phyloP scores from a whole-genome alignment of 768 basidiomycete genomes.

The Pisolithus tinctorius region DNA sequence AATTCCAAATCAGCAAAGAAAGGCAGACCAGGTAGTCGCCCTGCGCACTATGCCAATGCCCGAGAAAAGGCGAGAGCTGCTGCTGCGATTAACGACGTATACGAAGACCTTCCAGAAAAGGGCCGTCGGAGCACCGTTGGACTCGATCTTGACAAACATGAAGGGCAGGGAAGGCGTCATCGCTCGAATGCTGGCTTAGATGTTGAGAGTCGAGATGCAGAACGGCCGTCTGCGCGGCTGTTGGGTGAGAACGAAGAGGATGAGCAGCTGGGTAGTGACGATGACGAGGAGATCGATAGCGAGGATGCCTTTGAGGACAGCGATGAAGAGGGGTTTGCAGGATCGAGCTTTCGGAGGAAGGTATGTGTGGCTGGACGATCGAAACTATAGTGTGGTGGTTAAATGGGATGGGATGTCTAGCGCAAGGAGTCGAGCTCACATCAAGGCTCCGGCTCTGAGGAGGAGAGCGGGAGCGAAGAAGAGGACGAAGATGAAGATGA shows the following conservation, averaged over 20 bases:
- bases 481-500: slow-evolving; percentile 34
- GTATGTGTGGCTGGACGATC: slow-evolving; percentile 2
- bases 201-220: slow-evolving; percentile 24
- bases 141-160: slow-evolving; percentile 52
- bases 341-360: slow-evolving; percentile 37
- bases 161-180: slow-evolving; percentile 27
- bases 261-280: slow-evolving; percentile 51
- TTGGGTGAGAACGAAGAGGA: slow-evolving; percentile 47
- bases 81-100: slow-evolving; percentile 44
- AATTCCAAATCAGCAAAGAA: not conserved
- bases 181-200: slow-evolving; percentile 38
- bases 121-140: slow-evolving; percentile 45
- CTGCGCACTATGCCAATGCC: not conserved
- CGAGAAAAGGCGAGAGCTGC: slow-evolving; percentile 15
- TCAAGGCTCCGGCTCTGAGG: not conserved
- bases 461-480: slow-evolving; percentile 31
- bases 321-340: slow-evolving; percentile 73
- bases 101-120: slow-evolving; percentile 51
- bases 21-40: not conserved
- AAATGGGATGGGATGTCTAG: slow-evolving; percentile 22
- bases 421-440: slow-evolving; percentile 9
- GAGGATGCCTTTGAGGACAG: slow-evolving; percentile 81
- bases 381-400: slow-evolving; percentile 7
- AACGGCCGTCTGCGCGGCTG: slow-evolving; percentile 38
- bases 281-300: slow-evolving; percentile 84